Conservation (phyloP, 2,329 filamentous ascomycete genomes). For the Diaporthe longicolla region DNA sequence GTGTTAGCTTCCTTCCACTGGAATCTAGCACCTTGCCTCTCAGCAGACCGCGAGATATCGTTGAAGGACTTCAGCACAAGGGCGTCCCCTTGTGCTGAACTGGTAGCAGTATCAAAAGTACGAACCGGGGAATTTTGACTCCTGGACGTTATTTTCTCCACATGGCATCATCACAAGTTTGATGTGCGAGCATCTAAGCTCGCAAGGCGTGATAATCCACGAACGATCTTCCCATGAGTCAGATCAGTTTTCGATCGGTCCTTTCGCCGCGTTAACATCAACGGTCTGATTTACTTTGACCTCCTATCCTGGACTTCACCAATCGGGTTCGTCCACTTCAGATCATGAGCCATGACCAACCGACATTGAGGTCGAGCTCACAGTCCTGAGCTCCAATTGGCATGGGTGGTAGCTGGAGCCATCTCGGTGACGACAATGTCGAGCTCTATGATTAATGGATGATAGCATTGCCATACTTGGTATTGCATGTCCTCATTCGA, state of each 20-base stretch:
- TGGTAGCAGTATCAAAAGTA: not conserved
- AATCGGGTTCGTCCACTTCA: not conserved
- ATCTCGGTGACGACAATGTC: not conserved
- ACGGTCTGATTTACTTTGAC: not conserved
- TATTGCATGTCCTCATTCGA: not conserved
- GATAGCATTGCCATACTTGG: not conserved
- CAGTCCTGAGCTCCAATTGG: conserved; percentile 6
- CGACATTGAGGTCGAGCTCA: not conserved
- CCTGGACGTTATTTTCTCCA: not conserved
- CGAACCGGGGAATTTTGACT: not conserved
- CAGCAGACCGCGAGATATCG: not conserved
- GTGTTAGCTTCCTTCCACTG: not conserved
- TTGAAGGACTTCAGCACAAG: no score
- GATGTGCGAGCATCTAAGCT: not conserved
- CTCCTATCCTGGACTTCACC: not conserved
- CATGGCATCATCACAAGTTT: not conserved
- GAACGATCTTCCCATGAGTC: not conserved
- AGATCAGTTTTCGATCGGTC: not conserved
- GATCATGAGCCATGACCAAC: not conserved
- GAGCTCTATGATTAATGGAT: conserved; percentile 12
- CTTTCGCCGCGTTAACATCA: not conserved
- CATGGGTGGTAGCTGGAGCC: not conserved
- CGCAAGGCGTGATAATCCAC: not conserved
- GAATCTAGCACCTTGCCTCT: not conserved
- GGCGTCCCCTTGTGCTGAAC: rapidly evolving